Conservation (phyloP, 352 stramenopile genomes). For the Elongisporangium undulatum region DNA sequence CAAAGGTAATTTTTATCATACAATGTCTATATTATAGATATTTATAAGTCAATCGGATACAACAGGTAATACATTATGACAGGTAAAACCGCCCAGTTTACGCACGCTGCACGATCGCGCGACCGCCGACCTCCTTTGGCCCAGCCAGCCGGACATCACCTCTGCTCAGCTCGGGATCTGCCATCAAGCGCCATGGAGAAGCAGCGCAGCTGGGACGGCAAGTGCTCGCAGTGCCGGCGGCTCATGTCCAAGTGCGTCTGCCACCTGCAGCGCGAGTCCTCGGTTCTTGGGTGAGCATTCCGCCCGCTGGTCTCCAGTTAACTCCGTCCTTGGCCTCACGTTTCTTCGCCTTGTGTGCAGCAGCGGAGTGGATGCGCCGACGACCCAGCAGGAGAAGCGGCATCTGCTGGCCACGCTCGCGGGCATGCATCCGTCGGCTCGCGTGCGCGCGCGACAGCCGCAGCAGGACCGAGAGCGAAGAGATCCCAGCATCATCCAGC, state of each 20-base stretch:
- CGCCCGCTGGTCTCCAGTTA: not conserved
- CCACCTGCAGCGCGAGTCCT: slow-evolving; percentile 20
- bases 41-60: not conserved
- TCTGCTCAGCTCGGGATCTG: not conserved
- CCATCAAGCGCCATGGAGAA: not conserved
- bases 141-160: not conserved
- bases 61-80: not conserved
- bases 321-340: not conserved
- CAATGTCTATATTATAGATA: not conserved
- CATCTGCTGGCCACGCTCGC: not conserved
- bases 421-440: not conserved
- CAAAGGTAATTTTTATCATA: not conserved
- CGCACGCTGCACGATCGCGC: not conserved
- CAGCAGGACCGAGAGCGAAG: not conserved
- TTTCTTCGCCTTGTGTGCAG: not conserved
- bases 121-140: not conserved
- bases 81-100: not conserved
- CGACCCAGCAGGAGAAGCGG: not conserved
- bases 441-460: not conserved
- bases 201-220: slow-evolving; percentile 26
- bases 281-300: not conserved
- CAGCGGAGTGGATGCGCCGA: not conserved
- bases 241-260: slow-evolving; percentile 42
- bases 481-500: not conserved
- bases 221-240: slow-evolving; percentile 28